A percentile compares a stretch with the other conserved stretches of the same genome.
Evolutionary conservation across 805 yeast genomes (phyloP).

Genomic region (Candida patagonica): DNA sequence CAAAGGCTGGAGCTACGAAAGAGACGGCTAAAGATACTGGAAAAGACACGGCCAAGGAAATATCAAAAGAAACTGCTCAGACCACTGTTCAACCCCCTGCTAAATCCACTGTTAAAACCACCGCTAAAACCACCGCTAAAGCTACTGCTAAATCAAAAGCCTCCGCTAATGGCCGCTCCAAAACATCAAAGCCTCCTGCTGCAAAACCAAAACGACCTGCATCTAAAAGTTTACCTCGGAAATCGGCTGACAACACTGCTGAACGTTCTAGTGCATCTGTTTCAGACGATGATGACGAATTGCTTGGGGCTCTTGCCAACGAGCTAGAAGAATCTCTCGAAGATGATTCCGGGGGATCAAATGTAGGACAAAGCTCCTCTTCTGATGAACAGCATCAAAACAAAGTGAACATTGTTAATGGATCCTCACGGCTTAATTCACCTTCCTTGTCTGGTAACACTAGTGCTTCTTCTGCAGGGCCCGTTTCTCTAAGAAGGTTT

Average conservation of each 20-base stretch:
- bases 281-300: slow-evolving; percentile 25
- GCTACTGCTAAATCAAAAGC: too few species aligned
- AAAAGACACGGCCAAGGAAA: too few species aligned
- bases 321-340: slow-evolving; percentile 23
- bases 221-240: too few species aligned
- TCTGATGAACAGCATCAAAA: neutral
- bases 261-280: too few species aligned
- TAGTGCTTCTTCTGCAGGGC: slow-evolving; percentile 7
- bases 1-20: too few species aligned
- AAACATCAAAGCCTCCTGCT: neutral
- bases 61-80: too few species aligned
- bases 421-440: neutral
- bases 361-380: neutral
- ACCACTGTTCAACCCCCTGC: neutral
- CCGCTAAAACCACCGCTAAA: neutral
- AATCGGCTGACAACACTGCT: too few species aligned
- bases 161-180: neutral
- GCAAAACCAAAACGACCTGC: slow-evolving; percentile 1
- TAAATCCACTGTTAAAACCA: neutral
- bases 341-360: slow-evolving; percentile 13
- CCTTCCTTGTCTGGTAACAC: slow-evolving; percentile 2
- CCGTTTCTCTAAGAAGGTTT: slow-evolving; percentile 15
- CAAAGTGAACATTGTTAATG: slow-evolving; percentile 8
- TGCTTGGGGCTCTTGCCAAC: slow-evolving; percentile 24
- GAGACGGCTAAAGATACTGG: too few species aligned